Evolutionary conservation across 1,284 basidiomycete species (phyloP), one percentile per base, ranked within the genome.

Genomic region (Apiotrichum montevideense): DNA sequence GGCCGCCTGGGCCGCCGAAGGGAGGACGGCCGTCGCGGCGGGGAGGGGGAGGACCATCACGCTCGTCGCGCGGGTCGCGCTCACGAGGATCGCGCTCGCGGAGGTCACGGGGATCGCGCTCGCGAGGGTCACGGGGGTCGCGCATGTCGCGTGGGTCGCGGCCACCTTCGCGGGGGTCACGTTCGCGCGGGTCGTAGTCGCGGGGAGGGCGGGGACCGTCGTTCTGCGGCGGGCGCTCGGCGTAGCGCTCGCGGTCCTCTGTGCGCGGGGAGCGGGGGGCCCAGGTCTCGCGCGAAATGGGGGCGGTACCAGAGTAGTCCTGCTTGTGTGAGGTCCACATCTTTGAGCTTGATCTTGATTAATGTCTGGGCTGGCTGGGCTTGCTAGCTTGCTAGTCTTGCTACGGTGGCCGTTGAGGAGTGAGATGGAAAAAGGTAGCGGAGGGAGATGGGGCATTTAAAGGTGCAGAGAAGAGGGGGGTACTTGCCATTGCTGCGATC

Each of bases 271-370:
- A 69, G 42, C 62, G 58, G 35, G 71, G 68, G 5, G 69, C 69
- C 71, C 71, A 73, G 34, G 71, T 66, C 52, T 73, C 71, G 46
- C 71, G 52, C 13, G 68, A 66, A 34, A 68, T 61, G 44, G 67
- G 68, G 35, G 66, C 66, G 51, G 66, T 21, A 3, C 46, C 50
- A 6, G 58, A 53, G 51, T 49, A 57, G 45, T 59, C 58, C 58
- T 59, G 35, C 33, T 21, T 40, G 51, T 46, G 44, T 44, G 13
- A 43, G 46, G 9, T 6, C 10, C 45, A 46, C 32, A 34, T 14
- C 32, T 10, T 15, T 21, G 21, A 21, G 21, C 21, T 21, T 21
- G 21, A 21, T 21, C 21, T 21, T 21, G 21, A 21, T 21, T 21
- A 21, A 21, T 21, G 21, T 21, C 21, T 21, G 21, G 21, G 21